Conservation (phyloP, 2,329 filamentous ascomycete species). For the Penicillium glabrum region DNA sequence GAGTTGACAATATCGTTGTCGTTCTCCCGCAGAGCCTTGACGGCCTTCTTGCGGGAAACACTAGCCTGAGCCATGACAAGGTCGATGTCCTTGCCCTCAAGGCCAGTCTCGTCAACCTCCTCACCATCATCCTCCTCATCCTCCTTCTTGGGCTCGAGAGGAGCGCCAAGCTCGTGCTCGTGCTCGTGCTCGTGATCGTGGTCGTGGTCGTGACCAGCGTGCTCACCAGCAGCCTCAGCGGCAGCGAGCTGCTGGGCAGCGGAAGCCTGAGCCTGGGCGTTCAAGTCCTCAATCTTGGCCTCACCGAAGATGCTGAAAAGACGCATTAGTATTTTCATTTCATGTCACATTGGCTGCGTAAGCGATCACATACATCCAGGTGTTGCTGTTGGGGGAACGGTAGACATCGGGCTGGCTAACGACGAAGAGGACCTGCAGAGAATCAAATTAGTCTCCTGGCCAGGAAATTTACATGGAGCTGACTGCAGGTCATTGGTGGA, state of each 20-base stretch:
- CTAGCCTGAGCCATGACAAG: constrained; percentile 97
- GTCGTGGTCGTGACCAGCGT: constrained; percentile 59
- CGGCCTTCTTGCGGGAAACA: constrained; percentile 95
- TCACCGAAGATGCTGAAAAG: constrained; percentile 88
- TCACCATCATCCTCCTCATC: constrained; percentile 91
- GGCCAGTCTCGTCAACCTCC: constrained; percentile 89
- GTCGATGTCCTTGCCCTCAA: constrained; percentile 99
- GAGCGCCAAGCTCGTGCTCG: constrained; percentile 61
- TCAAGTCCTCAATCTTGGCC: constrained; percentile 99
- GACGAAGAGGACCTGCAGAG: constrained; percentile 89
- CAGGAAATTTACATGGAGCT: background rate
- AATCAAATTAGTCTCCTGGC: background rate
- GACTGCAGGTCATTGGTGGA: background rate
- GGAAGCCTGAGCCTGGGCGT: constrained; percentile 94
- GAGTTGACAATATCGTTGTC: constrained; percentile 99
- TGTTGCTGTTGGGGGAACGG: constrained; percentile 99
- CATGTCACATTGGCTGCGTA: background rate
- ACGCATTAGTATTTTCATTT: constrained; percentile 23
- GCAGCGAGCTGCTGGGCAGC: constrained; percentile 93
- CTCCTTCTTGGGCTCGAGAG: constrained; percentile 63
- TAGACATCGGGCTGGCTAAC: constrained; percentile 99
- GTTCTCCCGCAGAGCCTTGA: constrained; percentile 95
- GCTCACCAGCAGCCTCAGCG: constrained; percentile 62
- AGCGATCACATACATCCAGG: constrained; percentile 80
- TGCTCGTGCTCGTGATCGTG: constrained; percentile 26